Evolutionary conservation across 2,329 filamentous ascomycete species (phyloP).

Genomic region (Coniochaeta sp.): DNA sequence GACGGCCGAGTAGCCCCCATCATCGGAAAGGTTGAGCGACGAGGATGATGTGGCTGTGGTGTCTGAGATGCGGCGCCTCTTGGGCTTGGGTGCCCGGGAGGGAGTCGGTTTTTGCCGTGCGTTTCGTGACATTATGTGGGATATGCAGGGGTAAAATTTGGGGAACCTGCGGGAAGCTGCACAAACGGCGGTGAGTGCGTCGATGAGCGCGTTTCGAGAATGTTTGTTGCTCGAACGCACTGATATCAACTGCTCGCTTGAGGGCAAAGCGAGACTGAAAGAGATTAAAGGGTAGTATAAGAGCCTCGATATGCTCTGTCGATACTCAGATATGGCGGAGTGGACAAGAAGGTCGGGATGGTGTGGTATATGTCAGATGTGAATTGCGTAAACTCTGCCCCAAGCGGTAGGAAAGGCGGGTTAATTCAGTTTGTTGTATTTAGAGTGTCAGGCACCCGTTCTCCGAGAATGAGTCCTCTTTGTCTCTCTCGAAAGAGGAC

Average conservation of each 20-base stretch:
- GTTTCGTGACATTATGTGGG: constrained; percentile 44
- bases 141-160: constrained; percentile 16
- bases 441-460: constrained; percentile 31
- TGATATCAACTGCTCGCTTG: neutral
- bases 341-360: too few relatives aligned
- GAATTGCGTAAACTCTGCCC: constrained; percentile 2
- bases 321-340: too few relatives aligned
- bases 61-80: constrained; percentile 43
- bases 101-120: constrained; percentile 39
- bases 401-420: constrained; percentile 1
- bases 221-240: neutral
- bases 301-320: neutral
- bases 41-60: constrained; percentile 32
- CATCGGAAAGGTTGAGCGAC: constrained; percentile 54
- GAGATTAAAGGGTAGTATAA: neutral
- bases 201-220: neutral
- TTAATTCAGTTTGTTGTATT: constrained; percentile 20
- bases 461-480: constrained; percentile 7
- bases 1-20: constrained; percentile 67
- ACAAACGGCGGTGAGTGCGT: constrained; percentile 30
- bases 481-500: constrained; percentile 11
- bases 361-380: too few relatives aligned
- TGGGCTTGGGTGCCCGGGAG: constrained; percentile 29
- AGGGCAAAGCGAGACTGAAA: neutral
- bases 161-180: constrained; percentile 11